Percentiles rank a stretch among this genome's conserved stretches.
Conservation (phyloP, 2,329 filamentous ascomycete species). For the Dothiorella sarmentorum region DNA sequence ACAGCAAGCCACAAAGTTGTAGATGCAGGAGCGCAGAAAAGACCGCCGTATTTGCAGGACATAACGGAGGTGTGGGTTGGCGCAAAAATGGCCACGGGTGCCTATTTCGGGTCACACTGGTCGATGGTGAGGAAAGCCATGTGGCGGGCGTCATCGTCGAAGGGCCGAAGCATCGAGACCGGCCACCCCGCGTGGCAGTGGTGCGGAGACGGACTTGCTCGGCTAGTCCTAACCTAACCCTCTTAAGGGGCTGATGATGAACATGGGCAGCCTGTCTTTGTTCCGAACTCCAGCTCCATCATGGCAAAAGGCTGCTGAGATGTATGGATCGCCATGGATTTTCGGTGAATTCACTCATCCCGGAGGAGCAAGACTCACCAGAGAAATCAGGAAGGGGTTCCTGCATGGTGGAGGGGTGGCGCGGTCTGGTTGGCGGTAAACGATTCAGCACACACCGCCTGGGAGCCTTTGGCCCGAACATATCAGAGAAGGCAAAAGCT, state of each 20-base stretch:
- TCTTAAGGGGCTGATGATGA: background rate
- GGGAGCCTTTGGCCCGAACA: slow-evolving; percentile 9
- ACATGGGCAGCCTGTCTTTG: background rate
- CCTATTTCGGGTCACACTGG: no score
- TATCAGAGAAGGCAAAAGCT: slow-evolving; percentile 11
- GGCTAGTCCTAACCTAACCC: background rate
- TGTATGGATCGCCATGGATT: background rate
- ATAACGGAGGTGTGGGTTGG: no score
- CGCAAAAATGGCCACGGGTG: no score
- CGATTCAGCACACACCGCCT: background rate
- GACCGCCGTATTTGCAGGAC: background rate
- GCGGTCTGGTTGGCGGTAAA: background rate
- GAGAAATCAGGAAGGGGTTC: background rate
- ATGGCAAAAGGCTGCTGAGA: background rate
- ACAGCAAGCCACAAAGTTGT: background rate
- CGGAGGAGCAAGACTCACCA: no score
- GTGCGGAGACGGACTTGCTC: slow-evolving; percentile 5
- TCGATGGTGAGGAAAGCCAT: background rate
- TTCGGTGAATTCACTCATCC: no score
- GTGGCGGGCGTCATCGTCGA: slow-evolving; percentile 1
- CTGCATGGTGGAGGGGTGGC: background rate
- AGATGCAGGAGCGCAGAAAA: background rate
- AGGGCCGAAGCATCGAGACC: slow-evolving; percentile 8
- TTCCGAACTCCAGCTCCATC: background rate
- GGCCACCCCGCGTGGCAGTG: background rate